Conservation (phyloP, 2,329 filamentous ascomycete species). For the Trichoderma guizhouense region DNA sequence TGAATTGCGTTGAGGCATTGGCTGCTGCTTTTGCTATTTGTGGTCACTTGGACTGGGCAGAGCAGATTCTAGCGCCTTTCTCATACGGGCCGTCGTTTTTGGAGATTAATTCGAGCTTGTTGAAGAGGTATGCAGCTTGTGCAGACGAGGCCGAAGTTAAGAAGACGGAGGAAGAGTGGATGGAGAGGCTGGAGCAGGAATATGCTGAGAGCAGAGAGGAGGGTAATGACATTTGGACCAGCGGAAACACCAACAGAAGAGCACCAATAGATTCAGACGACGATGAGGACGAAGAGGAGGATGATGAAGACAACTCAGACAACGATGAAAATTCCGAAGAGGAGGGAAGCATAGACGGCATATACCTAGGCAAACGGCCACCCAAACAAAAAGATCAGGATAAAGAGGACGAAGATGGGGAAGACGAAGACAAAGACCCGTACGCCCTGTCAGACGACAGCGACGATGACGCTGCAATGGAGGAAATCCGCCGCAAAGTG, state of each 20-base stretch:
- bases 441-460: constrained; percentile 76
- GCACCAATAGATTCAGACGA: constrained; percentile 51
- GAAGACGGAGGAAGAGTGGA: constrained; percentile 79
- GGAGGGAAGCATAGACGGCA: constrained; percentile 51
- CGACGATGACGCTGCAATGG: constrained; percentile 84
- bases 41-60: constrained; percentile 86
- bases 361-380: constrained; percentile 58
- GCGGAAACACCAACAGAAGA: constrained; percentile 78
- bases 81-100: constrained; percentile 85
- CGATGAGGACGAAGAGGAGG: constrained; percentile 49
- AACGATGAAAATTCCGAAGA: constrained; percentile 44
- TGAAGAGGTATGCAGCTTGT: constrained; percentile 83
- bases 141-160: constrained; percentile 79
- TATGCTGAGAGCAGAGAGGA: constrained; percentile 75
- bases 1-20: constrained; percentile 95
- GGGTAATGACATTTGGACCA: constrained; percentile 81
- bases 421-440: constrained; percentile 57
- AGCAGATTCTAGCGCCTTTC: constrained; percentile 77
- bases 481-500: constrained; percentile 84
- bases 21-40: constrained; percentile 93
- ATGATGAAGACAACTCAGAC: constrained; percentile 44
- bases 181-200: constrained; percentile 84
- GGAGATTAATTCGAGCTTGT: constrained; percentile 78
- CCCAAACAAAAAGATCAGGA: constrained; percentile 21
- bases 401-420: constrained; percentile 24